phyloP scores from a whole-genome alignment of 306 rosid genomes.

The Urtica urens region DNA sequence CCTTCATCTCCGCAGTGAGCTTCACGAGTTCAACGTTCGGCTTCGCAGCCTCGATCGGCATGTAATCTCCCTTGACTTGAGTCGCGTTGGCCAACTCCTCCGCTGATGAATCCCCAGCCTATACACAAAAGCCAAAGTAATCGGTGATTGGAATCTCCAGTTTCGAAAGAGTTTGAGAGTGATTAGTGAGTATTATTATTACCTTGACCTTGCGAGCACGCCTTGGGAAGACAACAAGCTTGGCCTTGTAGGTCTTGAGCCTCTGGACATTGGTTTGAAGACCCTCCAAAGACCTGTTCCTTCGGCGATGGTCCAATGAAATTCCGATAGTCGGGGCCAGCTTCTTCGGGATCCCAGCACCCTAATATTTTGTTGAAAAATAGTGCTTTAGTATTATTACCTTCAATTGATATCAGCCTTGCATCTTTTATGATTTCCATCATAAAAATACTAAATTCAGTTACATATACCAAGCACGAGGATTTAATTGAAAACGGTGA shows the following conservation, averaged over 20 bases:
- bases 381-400: no score
- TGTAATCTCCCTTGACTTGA: slow-evolving; percentile 39
- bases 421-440: no score
- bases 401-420: no score
- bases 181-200: neutral
- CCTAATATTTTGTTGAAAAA: slow-evolving; percentile 15
- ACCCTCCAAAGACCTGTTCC: slow-evolving; percentile 38
- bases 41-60: slow-evolving; percentile 33
- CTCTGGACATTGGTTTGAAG: slow-evolving; percentile 46
- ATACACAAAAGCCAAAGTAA: neutral
- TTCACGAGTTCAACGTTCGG: slow-evolving; percentile 41
- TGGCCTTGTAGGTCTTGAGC: slow-evolving; percentile 52
- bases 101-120: slow-evolving; percentile 49
- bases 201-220: slow-evolving; percentile 44
- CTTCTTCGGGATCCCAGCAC: slow-evolving; percentile 49
- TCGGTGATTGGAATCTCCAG: neutral
- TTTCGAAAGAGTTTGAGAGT: neutral
- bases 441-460: no score
- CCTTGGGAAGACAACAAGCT: slow-evolving; percentile 53
- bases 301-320: slow-evolving; percentile 49
- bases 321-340: slow-evolving; percentile 46
- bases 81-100: slow-evolving; percentile 54
- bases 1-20: slow-evolving; percentile 37
- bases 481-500: no score
- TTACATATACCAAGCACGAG: no score